Base-by-base conservation (phyloP, 2,329 filamentous ascomycete species). In the Aureobasidium sp. region DNA sequence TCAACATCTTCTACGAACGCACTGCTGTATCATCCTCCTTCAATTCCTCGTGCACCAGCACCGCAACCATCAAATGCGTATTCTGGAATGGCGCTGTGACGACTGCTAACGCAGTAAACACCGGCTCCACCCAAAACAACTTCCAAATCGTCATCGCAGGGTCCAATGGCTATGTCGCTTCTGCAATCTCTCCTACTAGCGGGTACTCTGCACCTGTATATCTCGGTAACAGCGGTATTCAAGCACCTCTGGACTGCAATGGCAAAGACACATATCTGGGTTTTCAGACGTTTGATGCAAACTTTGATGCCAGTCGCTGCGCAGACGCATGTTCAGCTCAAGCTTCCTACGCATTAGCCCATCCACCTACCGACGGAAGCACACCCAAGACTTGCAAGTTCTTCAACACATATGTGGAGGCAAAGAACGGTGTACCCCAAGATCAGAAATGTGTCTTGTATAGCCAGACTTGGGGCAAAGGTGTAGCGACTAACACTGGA, bases 361-460 rank as follows among this genome's bases (percentile, higher is more conserved):
- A 52, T 17, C 31, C 33, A 0, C 48, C 48, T 0, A 3, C n/a
- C 2, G 48, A 52, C 27, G 48, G 48, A 0, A 37, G 17, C 4
- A 2, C n/a, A 19, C 62, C 47, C 22, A 63, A 62, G 33, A 59
- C 53, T 1, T 68, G 66, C 56, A 39, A 27, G 37, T 69, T 68
- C 70, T 74, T 76, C 67, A 74, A 74, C 47, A 68, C 72, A 0
- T 78, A 74, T 63, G 66, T 77, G 54, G 62, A 76, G 19, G 68
- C 69, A 57, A 71, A 70, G 67, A 75, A 77, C 64, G 71, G 71
- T 8, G 56, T 61, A 24, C 66, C 72, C 1, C 61, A 70, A 35
- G 74, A 75, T 12, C 73, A 73, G 19, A 72, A 74, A 62, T 78
- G 75, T 66, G 66, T 70, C 24, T 58, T 78, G 52, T 78, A 76